A percentile compares a stretch with the other conserved stretches of the same genome.
Evolutionary conservation across 139 green algal genomes (phyloP).

Genomic region (Chlamydomonas sp.): DNA sequence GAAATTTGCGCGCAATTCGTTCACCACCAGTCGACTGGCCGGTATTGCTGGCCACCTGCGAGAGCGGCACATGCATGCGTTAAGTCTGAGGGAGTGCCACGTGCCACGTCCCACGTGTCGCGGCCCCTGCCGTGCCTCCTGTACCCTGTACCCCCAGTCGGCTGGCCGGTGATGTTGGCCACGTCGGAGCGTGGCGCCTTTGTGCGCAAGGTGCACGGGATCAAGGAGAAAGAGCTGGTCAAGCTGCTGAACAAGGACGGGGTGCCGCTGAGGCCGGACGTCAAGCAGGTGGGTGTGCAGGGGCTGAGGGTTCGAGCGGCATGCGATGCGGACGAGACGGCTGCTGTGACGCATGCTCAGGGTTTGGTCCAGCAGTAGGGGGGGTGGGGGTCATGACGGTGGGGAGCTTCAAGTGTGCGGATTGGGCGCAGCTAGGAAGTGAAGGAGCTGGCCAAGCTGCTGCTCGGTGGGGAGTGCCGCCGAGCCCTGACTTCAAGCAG

Average conservation of each 20-base stretch:
- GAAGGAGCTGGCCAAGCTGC: too few relatives aligned
- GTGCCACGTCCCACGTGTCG: too few relatives aligned
- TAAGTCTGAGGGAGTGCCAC: too few relatives aligned
- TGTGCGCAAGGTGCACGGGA: constrained; percentile 3
- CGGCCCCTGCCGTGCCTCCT: too few relatives aligned
- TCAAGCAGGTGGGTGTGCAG: constrained; percentile 21
- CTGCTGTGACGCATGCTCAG: not conserved
- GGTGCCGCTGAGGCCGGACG: constrained; percentile 25
- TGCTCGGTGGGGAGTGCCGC: too few relatives aligned
- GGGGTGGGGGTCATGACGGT: too few relatives aligned
- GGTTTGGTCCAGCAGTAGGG: not conserved
- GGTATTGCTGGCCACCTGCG: not conserved
- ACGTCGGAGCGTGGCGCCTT: constrained; percentile 11
- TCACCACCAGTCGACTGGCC: not conserved
- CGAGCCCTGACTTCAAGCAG: too few relatives aligned
- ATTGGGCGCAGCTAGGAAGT: too few relatives aligned
- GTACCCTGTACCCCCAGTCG: not conserved
- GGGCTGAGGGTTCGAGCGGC: not conserved
- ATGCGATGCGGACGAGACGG: not conserved
- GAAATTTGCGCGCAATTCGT: too few relatives aligned
- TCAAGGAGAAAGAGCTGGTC: constrained; percentile 9
- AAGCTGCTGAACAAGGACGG: constrained; percentile 11
- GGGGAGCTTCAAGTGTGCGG: too few relatives aligned
- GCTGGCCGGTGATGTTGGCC: constrained; percentile 32
- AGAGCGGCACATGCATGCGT: too few relatives aligned